Evolutionary conservation across 371 early-diverging fungal species (phyloP).

Genomic region (Rhizopus arrhizus): DNA sequence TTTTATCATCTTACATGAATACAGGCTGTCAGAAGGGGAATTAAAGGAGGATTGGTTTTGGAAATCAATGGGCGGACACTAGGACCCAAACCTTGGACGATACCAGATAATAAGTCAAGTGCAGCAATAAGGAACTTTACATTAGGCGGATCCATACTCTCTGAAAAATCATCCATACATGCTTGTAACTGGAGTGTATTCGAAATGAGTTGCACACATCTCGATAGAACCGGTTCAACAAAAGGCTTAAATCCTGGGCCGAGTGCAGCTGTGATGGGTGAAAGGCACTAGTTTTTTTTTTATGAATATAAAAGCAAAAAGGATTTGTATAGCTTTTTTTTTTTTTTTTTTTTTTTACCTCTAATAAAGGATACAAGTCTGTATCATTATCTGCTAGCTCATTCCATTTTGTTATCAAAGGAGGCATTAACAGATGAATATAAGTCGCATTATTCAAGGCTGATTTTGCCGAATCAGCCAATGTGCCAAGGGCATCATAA

Average conservation of each 20-base stretch:
- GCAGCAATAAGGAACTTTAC: slow-evolving; percentile 89
- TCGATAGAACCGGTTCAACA: slow-evolving; percentile 74
- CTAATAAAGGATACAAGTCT: slow-evolving; percentile 87
- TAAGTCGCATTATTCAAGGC: slow-evolving; percentile 75
- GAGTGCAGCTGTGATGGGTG: slow-evolving; percentile 77
- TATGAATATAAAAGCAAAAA: no score
- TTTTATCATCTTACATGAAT: slow-evolving; percentile 56
- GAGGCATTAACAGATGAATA: slow-evolving; percentile 81
- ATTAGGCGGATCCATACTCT: slow-evolving; percentile 63
- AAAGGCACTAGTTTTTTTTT: slow-evolving; percentile 63
- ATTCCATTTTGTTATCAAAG: slow-evolving; percentile 83
- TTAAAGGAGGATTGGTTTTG: slow-evolving; percentile 60
- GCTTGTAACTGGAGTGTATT: slow-evolving; percentile 63
- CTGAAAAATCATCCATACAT: slow-evolving; percentile 55
- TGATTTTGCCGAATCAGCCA: slow-evolving; percentile 85
- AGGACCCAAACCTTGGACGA: slow-evolving; percentile 81
- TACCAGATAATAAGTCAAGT: slow-evolving; percentile 82
- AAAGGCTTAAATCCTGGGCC: slow-evolving; percentile 80
- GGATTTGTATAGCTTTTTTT: not conserved
- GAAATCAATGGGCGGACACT: slow-evolving; percentile 68
- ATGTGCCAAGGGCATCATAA: slow-evolving; percentile 91
- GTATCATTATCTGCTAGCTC: slow-evolving; percentile 75
- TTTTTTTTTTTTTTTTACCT: slow-evolving; percentile 50
- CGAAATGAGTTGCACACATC: slow-evolving; percentile 75
- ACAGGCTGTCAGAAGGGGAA: slow-evolving; percentile 69